A percentile compares a stretch with the other conserved stretches of the same genome.
These are phyloP conservation scores for Verticillium alfalfae DNA, from an alignment of 2,329 filamentous ascomycete genomes.

Conservation along the genomic window DNA sequence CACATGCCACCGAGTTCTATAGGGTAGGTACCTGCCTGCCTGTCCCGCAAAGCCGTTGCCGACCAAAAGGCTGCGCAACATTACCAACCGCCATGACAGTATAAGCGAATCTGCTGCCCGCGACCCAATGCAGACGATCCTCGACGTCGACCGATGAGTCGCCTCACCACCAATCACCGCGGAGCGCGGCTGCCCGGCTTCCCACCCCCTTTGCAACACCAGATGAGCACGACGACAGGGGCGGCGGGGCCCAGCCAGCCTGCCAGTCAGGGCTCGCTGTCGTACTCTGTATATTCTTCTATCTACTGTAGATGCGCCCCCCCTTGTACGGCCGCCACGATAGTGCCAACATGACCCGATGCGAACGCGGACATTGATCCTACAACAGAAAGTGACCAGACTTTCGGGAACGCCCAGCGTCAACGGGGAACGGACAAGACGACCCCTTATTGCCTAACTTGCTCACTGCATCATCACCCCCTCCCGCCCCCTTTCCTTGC, in stretches of 20 bases:
- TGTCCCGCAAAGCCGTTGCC: neutral
- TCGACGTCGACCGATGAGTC: neutral
- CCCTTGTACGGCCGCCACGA: neutral
- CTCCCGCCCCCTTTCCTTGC: neutral
- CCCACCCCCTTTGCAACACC: neutral
- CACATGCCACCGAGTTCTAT: neutral
- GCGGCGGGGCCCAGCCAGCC: neutral
- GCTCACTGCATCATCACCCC: neutral
- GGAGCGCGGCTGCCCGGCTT: neutral
- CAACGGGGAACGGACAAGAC: neutral
- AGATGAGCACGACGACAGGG: too few relatives aligned
- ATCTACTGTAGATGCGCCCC: neutral
- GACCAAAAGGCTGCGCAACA: neutral
- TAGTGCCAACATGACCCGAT: neutral
- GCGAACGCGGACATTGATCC: constrained; percentile 1
- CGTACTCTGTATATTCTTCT: too few relatives aligned
- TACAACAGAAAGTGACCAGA: neutral
- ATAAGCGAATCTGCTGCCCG: neutral
- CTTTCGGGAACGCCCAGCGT: neutral
- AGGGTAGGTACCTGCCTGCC: neutral
- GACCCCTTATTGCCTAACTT: neutral
- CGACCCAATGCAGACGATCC: neutral
- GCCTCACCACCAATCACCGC: neutral
- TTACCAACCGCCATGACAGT: neutral
- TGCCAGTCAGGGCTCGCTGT: too few relatives aligned